Evolutionary conservation across 2,329 filamentous ascomycete genomes (phyloP).

Genomic region (Penicillium sp.): DNA sequence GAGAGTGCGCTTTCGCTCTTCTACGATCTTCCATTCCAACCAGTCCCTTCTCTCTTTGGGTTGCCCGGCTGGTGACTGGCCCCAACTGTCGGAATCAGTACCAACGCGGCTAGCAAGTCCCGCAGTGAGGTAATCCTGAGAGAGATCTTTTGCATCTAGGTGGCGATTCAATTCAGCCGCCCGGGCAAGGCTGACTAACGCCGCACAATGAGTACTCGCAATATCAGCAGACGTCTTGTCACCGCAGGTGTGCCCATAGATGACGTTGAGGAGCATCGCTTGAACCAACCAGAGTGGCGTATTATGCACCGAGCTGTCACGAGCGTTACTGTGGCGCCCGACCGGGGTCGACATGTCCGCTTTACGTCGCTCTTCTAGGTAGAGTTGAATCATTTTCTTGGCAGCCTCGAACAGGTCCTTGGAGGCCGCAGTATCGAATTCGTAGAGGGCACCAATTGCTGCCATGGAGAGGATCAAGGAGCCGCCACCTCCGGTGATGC

Average conservation of each 20-base stretch:
- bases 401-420: conserved; percentile 83
- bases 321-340: conserved; percentile 44
- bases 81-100: conserved; percentile 47
- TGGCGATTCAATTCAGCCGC: conserved; percentile 65
- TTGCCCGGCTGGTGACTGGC: too few relatives aligned
- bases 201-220: conserved; percentile 82
- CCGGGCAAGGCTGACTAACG: conserved; percentile 79
- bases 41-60: conserved; percentile 52
- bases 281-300: conserved; percentile 91
- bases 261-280: conserved; percentile 90
- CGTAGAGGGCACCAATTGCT: conserved; percentile 77
- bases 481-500: conserved; percentile 65
- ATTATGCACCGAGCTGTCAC: conserved; percentile 59
- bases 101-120: too few relatives aligned
- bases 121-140: conserved; percentile 38
- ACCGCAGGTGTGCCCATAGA: conserved; percentile 89
- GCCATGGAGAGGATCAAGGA: conserved; percentile 83
- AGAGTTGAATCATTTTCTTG: conserved; percentile 89
- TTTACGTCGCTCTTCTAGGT: conserved; percentile 82
- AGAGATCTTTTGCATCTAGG: conserved; percentile 31
- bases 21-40: conserved; percentile 76
- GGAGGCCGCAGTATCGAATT: conserved; percentile 69
- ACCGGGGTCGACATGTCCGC: conserved; percentile 62
- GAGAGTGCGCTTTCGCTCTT: conserved; percentile 87
- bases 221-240: conserved; percentile 87